These are phyloP conservation scores for Trichoderma oligosporum DNA, from an alignment of 2,329 filamentous ascomycete species.

Conservation along the genomic window DNA sequence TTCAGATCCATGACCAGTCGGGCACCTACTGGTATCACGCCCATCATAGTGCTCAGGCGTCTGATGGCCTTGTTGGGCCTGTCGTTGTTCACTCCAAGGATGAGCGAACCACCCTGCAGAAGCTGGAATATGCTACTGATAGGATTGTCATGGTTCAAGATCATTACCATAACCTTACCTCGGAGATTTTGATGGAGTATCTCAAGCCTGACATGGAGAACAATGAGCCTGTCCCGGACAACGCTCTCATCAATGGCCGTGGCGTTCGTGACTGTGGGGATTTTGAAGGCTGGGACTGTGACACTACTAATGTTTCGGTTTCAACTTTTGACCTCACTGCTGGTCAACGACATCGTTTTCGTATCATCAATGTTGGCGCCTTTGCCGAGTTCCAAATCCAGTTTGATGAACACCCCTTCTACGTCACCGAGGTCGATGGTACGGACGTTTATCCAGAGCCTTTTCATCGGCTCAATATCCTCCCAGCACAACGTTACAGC, in stretches of 20 bases:
- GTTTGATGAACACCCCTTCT: slow-evolving; percentile 63
- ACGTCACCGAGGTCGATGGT: slow-evolving; percentile 67
- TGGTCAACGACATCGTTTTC: slow-evolving; percentile 59
- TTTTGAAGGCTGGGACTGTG: slow-evolving; percentile 42
- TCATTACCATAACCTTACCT: slow-evolving; percentile 63
- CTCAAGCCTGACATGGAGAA: slow-evolving; percentile 51
- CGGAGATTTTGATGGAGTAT: slow-evolving; percentile 50
- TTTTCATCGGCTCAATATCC: slow-evolving; percentile 59
- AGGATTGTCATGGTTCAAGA: slow-evolving; percentile 66
- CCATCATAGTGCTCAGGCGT: slow-evolving; percentile 61
- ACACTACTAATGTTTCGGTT: slow-evolving; percentile 36
- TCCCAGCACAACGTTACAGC: slow-evolving; percentile 69
- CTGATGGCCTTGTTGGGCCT: slow-evolving; percentile 65
- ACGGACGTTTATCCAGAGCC: slow-evolving; percentile 58
- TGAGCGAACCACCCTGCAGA: slow-evolving; percentile 31
- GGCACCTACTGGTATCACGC: slow-evolving; percentile 61
- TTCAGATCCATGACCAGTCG: slow-evolving; percentile 53
- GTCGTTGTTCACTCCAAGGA: slow-evolving; percentile 60
- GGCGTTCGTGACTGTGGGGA: slow-evolving; percentile 35
- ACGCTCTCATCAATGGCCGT: slow-evolving; percentile 59
- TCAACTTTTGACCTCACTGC: slow-evolving; percentile 47
- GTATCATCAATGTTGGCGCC: slow-evolving; percentile 66
- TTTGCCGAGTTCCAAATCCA: slow-evolving; percentile 70
- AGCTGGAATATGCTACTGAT: slow-evolving; percentile 42
- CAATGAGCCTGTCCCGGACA: slow-evolving; percentile 63